A percentile compares a stretch with the other conserved stretches of the same genome.
phyloP scores from a whole-genome alignment of 441 rosid species.

The Erysimum pusillum region DNA sequence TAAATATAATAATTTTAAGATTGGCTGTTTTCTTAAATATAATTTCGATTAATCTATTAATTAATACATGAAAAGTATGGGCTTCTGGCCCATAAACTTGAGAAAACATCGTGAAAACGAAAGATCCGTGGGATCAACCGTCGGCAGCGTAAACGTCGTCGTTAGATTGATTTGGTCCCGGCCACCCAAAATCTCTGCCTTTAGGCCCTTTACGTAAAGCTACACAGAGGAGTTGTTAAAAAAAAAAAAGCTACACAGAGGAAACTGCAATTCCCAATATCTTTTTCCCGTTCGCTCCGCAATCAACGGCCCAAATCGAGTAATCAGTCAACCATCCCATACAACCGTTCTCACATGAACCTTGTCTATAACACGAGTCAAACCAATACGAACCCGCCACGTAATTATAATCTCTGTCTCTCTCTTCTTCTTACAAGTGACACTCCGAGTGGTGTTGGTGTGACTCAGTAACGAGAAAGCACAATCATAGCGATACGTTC shows the following conservation, averaged over 20 bases:
- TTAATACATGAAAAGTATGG: background rate
- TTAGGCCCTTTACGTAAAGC: conserved; percentile 34
- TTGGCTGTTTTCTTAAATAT: too few species aligned
- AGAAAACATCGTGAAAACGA: conserved; percentile 5
- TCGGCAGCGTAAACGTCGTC: conserved; percentile 49
- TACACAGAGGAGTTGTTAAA: conserved; percentile 30
- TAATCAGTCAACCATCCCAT: conserved; percentile 31
- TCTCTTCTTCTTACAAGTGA: background rate
- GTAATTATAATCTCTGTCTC: background rate
- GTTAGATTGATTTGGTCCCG: conserved; percentile 28
- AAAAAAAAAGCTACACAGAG: conserved; percentile 37
- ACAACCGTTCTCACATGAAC: conserved; percentile 38
- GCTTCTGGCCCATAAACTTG: conserved; percentile 32
- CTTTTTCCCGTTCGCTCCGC: conserved; percentile 44
- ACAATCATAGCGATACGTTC: conserved; percentile 56
- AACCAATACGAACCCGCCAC: conserved; percentile 25
- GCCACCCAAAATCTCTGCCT: conserved; percentile 8
- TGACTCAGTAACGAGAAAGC: conserved; percentile 49
- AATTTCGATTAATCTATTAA: background rate
- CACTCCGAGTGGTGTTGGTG: conserved; percentile 37
- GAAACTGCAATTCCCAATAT: conserved; percentile 57
- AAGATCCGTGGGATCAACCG: conserved; percentile 16
- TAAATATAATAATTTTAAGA: too few species aligned
- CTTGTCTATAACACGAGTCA: background rate
- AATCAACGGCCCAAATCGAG: conserved; percentile 53